Evolutionary conservation across 2,329 filamentous ascomycete genomes (phyloP).

Genomic region (Septoria linicola): DNA sequence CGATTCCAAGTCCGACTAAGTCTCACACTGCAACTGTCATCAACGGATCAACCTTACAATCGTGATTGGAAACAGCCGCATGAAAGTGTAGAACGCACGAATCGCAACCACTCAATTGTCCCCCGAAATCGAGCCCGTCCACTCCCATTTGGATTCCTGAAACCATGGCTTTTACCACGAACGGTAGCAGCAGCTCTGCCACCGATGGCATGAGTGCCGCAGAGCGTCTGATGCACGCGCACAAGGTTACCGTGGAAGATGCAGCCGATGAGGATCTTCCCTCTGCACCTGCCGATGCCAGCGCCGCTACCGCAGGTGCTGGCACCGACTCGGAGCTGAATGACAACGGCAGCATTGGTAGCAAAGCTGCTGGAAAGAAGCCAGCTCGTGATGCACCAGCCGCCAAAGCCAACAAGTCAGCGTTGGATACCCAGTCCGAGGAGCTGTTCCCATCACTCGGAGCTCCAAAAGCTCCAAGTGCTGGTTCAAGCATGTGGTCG

Average conservation of each 20-base stretch:
- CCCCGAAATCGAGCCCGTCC: constrained; percentile 20
- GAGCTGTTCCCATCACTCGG: constrained; percentile 94
- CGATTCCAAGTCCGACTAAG: neutral
- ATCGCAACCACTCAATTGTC: constrained; percentile 10
- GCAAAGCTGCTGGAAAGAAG: constrained; percentile 69
- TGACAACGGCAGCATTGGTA: constrained; percentile 51
- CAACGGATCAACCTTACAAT: constrained; percentile 15
- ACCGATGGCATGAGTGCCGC: constrained; percentile 47
- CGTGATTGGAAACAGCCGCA: constrained; percentile 14
- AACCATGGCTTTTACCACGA: constrained; percentile 30
- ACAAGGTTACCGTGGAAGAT: constrained; percentile 72
- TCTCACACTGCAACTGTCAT: neutral
- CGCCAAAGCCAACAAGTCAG: constrained; percentile 35
- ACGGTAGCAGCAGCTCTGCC: constrained; percentile 25
- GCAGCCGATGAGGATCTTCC: constrained; percentile 75
- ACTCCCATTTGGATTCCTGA: constrained; percentile 23
- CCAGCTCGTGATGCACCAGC: constrained; percentile 53
- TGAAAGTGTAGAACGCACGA: constrained; percentile 15
- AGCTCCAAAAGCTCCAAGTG: constrained; percentile 62
- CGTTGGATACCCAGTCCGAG: constrained; percentile 80
- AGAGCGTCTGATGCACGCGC: constrained; percentile 55
- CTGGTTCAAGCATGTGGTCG: constrained; percentile 74
- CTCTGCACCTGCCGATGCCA: constrained; percentile 50
- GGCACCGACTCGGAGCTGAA: constrained; percentile 37
- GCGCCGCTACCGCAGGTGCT: constrained; percentile 47